A percentile compares a stretch with the other conserved stretches of the same genome.
These are phyloP conservation scores for Phytophthora pluvialis DNA, from an alignment of 352 stramenopile species.

Conservation along the genomic window DNA sequence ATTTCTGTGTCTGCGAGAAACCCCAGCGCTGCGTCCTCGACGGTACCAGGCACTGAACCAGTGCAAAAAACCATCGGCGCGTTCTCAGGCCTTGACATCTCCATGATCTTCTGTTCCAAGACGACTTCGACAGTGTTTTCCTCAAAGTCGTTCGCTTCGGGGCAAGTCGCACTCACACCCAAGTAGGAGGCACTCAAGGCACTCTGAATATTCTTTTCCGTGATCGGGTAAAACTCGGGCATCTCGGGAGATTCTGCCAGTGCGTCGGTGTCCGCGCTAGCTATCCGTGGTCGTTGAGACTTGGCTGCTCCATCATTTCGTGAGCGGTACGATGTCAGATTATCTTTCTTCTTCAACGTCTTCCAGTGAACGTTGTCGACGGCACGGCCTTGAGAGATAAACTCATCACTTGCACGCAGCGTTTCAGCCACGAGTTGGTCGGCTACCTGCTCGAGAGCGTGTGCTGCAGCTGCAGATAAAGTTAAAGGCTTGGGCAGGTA, in stretches of 20 bases:
- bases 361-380: slow-evolving; percentile 52
- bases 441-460: slow-evolving; percentile 44
- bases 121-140: slow-evolving; percentile 12
- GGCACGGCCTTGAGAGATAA: slow-evolving; percentile 37
- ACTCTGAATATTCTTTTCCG: slow-evolving; percentile 16
- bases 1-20: slow-evolving; percentile 40
- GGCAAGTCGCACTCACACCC: slow-evolving; percentile 18
- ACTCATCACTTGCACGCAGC: slow-evolving; percentile 53
- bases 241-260: slow-evolving; percentile 28
- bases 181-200: slow-evolving; percentile 17
- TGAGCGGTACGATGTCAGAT: slow-evolving; percentile 47
- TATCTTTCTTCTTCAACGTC: slow-evolving; percentile 46
- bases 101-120: slow-evolving; percentile 26
- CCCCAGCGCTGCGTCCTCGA: slow-evolving; percentile 47
- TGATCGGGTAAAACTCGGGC: slow-evolving; percentile 30
- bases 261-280: slow-evolving; percentile 26
- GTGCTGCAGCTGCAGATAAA: slow-evolving; percentile 43
- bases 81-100: slow-evolving; percentile 25
- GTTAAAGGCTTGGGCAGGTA: slow-evolving; percentile 18
- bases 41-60: slow-evolving; percentile 35
- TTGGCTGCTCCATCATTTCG: slow-evolving; percentile 11
- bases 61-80: slow-evolving; percentile 36
- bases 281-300: slow-evolving; percentile 13
- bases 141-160: slow-evolving; percentile 18
- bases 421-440: slow-evolving; percentile 61